Base-by-base conservation (phyloP, 306 rosid species). In the Trifolium repens region DNA sequence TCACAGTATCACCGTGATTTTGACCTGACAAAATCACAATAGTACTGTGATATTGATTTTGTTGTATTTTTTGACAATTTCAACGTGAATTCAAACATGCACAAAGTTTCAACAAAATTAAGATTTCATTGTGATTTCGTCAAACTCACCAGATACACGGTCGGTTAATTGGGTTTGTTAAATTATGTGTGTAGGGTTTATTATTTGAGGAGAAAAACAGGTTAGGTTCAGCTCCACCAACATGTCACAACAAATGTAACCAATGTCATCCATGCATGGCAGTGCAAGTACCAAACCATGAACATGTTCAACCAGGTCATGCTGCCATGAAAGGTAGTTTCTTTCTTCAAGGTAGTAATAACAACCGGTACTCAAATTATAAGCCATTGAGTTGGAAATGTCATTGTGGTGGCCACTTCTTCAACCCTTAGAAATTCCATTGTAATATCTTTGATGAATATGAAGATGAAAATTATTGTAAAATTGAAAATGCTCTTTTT, bases 311-410 rank as follows among this genome's bases (percentile, higher is more conserved):
- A 19, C 83, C 87, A 14, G 84, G 74, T 64, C 60, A 69, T 54
- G 9, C 62, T 69, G 70, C 63, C 6, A 72, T 39, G 72, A 16
- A 67, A 46, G 69, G 52, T 59, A 53, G 70, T 61, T 52, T 77
- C 46, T 79, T 83, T 46, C 61, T n/a, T 5, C 84, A 75, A 60
- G 87, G 9, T 26, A 6, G 14, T 26, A 52, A 70, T 24, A 84
- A 77, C 82, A 84, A 77, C 82, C 83, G 81, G 82, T 92, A 90
- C 85, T 86, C 96, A 30, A 89, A 90, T 88, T 93, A 93, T 94
- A 93, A 93, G 86, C 96, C 96, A 1, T 69, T 93, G 85, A 92
- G 91, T 73, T 93, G 98, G 98, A 93, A 93, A 81, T 93, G 98
- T 70, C 89, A 77, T 2, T 93, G 98, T 52, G 87, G 87, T 35